phyloP scores from a whole-genome alignment of 768 basidiomycete species.

The Boletus barrowsii region DNA sequence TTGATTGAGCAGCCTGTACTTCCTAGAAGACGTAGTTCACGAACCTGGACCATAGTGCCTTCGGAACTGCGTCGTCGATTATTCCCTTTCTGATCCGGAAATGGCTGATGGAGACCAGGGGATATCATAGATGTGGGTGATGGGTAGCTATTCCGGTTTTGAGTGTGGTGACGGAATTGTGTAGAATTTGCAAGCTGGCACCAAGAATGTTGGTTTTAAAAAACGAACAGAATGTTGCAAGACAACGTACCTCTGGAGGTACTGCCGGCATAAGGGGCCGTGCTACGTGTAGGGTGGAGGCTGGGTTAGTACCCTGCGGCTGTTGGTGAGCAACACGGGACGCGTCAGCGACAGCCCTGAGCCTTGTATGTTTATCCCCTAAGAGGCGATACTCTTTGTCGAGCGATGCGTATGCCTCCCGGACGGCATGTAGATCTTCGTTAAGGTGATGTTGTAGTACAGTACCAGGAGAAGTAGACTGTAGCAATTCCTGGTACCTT shows the following conservation, averaged over 20 bases:
- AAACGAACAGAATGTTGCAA: neutral
- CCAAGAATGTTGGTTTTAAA: neutral
- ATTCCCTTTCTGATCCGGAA: conserved; percentile 3
- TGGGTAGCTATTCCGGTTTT: conserved; percentile 3
- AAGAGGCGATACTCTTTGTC: conserved; percentile 20
- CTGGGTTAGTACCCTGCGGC: neutral
- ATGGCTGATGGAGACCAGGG: neutral
- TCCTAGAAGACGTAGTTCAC: conserved; percentile 1
- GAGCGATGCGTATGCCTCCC: conserved; percentile 19
- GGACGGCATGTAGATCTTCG: conserved; percentile 17
- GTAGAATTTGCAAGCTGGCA: neutral
- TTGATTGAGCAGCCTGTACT: neutral
- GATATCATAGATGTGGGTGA: conserved; percentile 4
- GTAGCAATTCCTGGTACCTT: conserved; percentile 27
- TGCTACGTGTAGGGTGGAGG: neutral
- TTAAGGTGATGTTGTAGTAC: conserved; percentile 13
- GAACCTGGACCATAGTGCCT: conserved; percentile 15
- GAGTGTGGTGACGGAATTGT: conserved; percentile 3
- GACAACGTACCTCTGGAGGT: conserved; percentile 11
- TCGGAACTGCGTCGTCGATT: conserved; percentile 19
- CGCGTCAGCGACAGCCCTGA: conserved; percentile 10
- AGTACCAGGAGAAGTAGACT: conserved; percentile 8
- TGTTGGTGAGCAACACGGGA: conserved; percentile 7
- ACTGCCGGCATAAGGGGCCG: conserved; percentile 1
- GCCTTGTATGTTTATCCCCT: conserved; percentile 19